Evolutionary conservation across 768 basidiomycete species (phyloP).

Genomic region (Rhizopogon vulgaris): DNA sequence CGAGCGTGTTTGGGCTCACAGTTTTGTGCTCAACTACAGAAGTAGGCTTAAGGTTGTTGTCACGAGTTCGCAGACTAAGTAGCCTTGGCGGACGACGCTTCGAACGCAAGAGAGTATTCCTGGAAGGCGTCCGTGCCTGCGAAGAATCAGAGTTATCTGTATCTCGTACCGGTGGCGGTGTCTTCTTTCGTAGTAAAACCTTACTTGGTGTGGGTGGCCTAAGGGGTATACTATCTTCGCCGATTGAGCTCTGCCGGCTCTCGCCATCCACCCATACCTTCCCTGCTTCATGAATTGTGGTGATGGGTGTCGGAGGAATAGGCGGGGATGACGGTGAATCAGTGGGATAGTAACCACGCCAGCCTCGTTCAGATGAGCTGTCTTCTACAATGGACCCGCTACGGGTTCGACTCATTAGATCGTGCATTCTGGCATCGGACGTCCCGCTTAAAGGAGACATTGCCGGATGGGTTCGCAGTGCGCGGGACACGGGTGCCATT

Average conservation of each 20-base stretch:
- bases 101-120: constrained; percentile 41
- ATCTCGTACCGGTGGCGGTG: constrained; percentile 22
- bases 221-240: constrained; percentile 17
- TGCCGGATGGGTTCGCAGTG: constrained; percentile 28
- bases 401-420: constrained; percentile 21
- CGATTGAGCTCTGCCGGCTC: constrained; percentile 22
- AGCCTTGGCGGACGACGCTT: constrained; percentile 44
- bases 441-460: constrained; percentile 34
- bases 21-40: constrained; percentile 28
- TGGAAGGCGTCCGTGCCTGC: constrained; percentile 26
- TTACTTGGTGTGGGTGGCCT: constrained; percentile 22
- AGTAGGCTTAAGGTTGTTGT: constrained; percentile 12
- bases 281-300: constrained; percentile 13
- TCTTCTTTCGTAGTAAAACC: constrained; percentile 33
- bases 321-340: constrained; percentile 39
- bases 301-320: constrained; percentile 33
- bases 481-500: constrained; percentile 53
- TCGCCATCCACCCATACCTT: constrained; percentile 26
- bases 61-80: constrained; percentile 42
- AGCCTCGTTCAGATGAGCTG: constrained; percentile 18
- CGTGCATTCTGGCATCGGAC: constrained; percentile 30
- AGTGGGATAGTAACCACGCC: constrained; percentile 25
- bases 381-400: constrained; percentile 17
- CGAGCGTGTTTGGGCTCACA: constrained; percentile 36
- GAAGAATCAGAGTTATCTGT: constrained; percentile 51